A percentile compares a stretch with the other conserved stretches of the same genome.
phyloP scores from a whole-genome alignment of 2,329 filamentous ascomycete species.

The Paecilomyces niveus region DNA sequence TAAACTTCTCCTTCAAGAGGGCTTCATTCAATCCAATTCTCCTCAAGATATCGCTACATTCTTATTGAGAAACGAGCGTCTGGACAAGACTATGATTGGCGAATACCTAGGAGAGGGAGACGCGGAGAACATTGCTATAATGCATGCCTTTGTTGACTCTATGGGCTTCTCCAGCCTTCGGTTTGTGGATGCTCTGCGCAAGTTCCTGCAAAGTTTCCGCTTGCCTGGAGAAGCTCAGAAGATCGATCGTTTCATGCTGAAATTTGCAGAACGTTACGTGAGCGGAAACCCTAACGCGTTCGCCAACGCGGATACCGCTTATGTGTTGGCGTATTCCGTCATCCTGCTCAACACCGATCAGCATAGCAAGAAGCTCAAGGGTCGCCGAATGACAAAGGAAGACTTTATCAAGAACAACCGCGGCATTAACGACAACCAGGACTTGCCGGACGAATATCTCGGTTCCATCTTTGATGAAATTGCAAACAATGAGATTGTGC shows the following conservation, averaged over 20 bases:
- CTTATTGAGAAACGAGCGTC: constrained; percentile 67
- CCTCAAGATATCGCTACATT: constrained; percentile 81
- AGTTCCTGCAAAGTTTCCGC: constrained; percentile 91
- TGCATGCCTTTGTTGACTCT: constrained; percentile 93
- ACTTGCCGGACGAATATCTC: constrained; percentile 89
- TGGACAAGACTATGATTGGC: constrained; percentile 88
- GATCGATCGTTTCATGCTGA: constrained; percentile 98
- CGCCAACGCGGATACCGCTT: constrained; percentile 95
- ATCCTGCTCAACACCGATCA: constrained; percentile 95
- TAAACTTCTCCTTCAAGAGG: constrained; percentile 72
- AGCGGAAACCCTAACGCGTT: constrained; percentile 94
- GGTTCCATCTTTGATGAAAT: constrained; percentile 90
- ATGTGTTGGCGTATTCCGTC: constrained; percentile 91
- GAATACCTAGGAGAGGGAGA: constrained; percentile 95
- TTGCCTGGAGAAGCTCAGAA: constrained; percentile 95
- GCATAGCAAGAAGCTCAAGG: constrained; percentile 79
- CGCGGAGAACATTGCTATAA: constrained; percentile 85
- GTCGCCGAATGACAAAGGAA: constrained; percentile 81
- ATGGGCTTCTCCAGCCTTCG: constrained; percentile 91
- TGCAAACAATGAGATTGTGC: constrained; percentile 80
- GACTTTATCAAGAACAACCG: constrained; percentile 99
- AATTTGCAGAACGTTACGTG: constrained; percentile 94
- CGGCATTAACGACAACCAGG: constrained; percentile 93
- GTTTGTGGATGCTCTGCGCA: constrained; percentile 85
- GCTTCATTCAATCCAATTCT: constrained; percentile 74